Base-by-base conservation (phyloP, 345 rosid genomes). In the Passiflora organensis region DNA sequence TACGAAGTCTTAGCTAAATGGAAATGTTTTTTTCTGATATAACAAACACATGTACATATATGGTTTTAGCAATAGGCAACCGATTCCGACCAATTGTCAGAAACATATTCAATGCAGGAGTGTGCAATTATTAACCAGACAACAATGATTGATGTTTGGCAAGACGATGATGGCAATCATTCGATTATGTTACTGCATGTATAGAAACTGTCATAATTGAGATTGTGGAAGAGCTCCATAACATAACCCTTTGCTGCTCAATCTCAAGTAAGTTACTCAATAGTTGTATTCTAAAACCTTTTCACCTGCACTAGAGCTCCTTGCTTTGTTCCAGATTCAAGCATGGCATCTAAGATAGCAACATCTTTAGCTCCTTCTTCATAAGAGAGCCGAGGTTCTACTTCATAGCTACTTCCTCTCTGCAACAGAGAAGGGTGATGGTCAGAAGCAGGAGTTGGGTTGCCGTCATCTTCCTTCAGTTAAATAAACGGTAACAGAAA, bases 331-430 rank as follows among this genome's bases (percentile, higher is more conserved):
- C 88, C 95, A 28, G 99, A 91, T 66, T 88, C 95, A 13, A 91
- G 95, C 99, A 88, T 88, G 36, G 98, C 96, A 32, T 84, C 95
- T 6, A 91, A 72, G 55, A 88, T 76, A 43, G 96, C 94, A 50
- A 86, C 81, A 25, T 91, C 98, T 70, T 93, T 79, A 48, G 96
- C 96, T 52, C 98, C 96, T 84, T 91, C 96, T 23, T 75, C 24
- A 43, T 66, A 88, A 18, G 93, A 84, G 64, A 78, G 67, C 45
- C 95, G 93, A 13, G 85, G 76, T 50, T 88, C 98, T 43, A 74
- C 71, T 62, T 75, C 76, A 24, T 76, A 73, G 51, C 25, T 63
- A 14, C 64, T 71, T 41, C 64, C 83, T 75, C 72, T 75, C 85
- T 83, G 88, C 66, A 57, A 32, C 34, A 62, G 48, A 60, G 28